These are phyloP conservation scores for Leucocoprinus birnbaumii DNA, from an alignment of 768 basidiomycete species.

Conservation along the genomic window DNA sequence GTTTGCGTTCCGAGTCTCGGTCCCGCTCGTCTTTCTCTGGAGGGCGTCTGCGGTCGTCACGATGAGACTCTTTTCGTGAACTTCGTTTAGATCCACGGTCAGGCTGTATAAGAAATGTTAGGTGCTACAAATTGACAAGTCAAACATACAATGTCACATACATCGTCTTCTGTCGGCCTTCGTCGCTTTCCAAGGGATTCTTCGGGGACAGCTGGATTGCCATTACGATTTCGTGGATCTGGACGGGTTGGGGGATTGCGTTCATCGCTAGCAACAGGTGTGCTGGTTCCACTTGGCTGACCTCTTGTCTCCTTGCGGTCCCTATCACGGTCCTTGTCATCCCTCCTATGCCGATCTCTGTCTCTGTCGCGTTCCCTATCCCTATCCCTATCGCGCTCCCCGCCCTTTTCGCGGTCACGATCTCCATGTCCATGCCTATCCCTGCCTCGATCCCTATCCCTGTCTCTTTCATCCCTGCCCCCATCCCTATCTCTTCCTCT, in stretches of 20 bases:
- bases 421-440: slow-evolving; percentile 46
- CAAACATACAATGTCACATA: slow-evolving; percentile 30
- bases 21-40: slow-evolving; percentile 71
- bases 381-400: slow-evolving; percentile 54
- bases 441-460: slow-evolving; percentile 34
- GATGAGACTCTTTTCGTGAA: slow-evolving; percentile 73
- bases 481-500: slow-evolving; percentile 31
- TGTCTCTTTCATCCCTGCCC: slow-evolving; percentile 41
- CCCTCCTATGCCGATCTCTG: slow-evolving; percentile 53
- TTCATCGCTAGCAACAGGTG: slow-evolving; percentile 41
- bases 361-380: slow-evolving; percentile 59
- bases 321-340: slow-evolving; percentile 64
- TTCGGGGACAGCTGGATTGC: slow-evolving; percentile 42
- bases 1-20: slow-evolving; percentile 36
- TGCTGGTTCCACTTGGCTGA: slow-evolving; percentile 33
- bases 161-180: slow-evolving; percentile 70
- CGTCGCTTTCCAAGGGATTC: slow-evolving; percentile 74
- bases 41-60: slow-evolving; percentile 72
- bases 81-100: slow-evolving; percentile 80
- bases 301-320: slow-evolving; percentile 61
- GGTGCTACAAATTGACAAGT: background rate
- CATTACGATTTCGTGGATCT: slow-evolving; percentile 54
- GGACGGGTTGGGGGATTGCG: slow-evolving; percentile 56
- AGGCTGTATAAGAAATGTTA: slow-evolving; percentile 37
- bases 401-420: slow-evolving; percentile 47